phyloP scores from a whole-genome alignment of 495 filamentous ascomycete species.

The Barbatosphaeria neglecta region DNA sequence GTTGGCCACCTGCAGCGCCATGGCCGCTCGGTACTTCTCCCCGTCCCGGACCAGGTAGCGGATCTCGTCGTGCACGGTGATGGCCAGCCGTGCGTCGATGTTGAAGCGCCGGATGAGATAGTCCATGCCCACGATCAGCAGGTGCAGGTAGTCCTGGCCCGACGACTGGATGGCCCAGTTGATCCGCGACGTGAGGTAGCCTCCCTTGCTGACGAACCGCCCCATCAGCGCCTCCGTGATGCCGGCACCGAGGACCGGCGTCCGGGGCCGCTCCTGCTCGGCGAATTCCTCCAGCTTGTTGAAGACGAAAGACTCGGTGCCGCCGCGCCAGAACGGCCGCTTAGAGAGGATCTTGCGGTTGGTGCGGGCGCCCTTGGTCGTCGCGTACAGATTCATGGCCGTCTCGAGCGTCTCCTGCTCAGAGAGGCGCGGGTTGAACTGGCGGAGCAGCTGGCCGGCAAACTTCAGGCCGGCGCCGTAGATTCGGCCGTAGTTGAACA shows the following conservation, averaged over 20 bases:
- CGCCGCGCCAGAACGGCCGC: conserved; percentile 84
- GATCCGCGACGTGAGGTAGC: conserved; percentile 90
- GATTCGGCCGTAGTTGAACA: conserved; percentile 98
- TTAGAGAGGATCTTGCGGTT: conserved; percentile 55
- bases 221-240: conserved; percentile 92
- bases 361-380: conserved; percentile 78
- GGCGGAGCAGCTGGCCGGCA: conserved; percentile 74
- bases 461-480: conserved; percentile 95
- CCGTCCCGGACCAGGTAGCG: conserved; percentile 78
- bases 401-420: conserved; percentile 65
- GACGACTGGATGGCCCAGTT: conserved; percentile 99
- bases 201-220: conserved; percentile 76
- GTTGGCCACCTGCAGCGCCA: conserved; percentile 90
- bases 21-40: conserved; percentile 76
- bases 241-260: conserved; percentile 87
- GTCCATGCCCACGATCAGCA: conserved; percentile 90
- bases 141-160: conserved; percentile 94
- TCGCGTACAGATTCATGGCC: conserved; percentile 69
- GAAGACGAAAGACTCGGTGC: conserved; percentile 95
- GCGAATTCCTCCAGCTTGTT: conserved; percentile 96
- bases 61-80: conserved; percentile 97
- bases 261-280: conserved; percentile 81
- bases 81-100: conserved; percentile 69
- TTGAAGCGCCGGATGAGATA: conserved; percentile 82
- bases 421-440: conserved; percentile 78